Evolutionary conservation across 495 filamentous ascomycete species (phyloP), one percentile per base, ranked within the genome.

Genomic region (Neurospora sp.): DNA sequence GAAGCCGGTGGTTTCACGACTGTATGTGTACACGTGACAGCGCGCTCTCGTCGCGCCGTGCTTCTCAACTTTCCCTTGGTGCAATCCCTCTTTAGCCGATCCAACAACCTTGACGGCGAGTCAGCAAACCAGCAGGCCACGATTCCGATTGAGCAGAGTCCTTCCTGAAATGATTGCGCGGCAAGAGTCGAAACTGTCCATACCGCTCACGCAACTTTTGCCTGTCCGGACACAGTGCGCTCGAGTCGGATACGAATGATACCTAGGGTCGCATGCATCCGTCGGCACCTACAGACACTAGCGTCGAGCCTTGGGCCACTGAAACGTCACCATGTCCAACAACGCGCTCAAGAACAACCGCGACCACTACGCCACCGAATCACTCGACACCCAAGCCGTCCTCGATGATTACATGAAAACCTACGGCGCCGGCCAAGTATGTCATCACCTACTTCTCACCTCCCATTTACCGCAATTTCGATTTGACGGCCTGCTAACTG

Each of bases 311-410:
- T 37, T 16, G 27, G 53, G 22, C 27, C 37, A 37, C 14, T 71
- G 16, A 14, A 65, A 9, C 16, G 31, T 31, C 40, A 71, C 20
- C 41, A 59, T 31, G 41, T 38, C 70, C 9, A 42, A 27, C 9
- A 42, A 27, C 35, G 48, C 71, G 44, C 37, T 39, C 35, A n/a
- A 27, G 38, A 16, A 39, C 46, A 71, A 31, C 39, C 27, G 75
- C 3, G 40, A 76, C 12, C 71, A 76, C 2, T 72, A 73, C 39
- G 46, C 70, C 27, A 74, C 76, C 72, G 77, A 78, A 22, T 77
- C 76, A 14, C 77, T 80, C 70, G 77, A 79, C 71, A 80, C 74
- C 74, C 77, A 78, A 48, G 31, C 71, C 5, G 39, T 80, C 35
- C 39, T 78, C 3, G 71, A 78, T 35, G 69, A 72, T 59, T 75